Base-by-base conservation (phyloP, 2,329 filamentous ascomycete species). In the Xylaria sp. region DNA sequence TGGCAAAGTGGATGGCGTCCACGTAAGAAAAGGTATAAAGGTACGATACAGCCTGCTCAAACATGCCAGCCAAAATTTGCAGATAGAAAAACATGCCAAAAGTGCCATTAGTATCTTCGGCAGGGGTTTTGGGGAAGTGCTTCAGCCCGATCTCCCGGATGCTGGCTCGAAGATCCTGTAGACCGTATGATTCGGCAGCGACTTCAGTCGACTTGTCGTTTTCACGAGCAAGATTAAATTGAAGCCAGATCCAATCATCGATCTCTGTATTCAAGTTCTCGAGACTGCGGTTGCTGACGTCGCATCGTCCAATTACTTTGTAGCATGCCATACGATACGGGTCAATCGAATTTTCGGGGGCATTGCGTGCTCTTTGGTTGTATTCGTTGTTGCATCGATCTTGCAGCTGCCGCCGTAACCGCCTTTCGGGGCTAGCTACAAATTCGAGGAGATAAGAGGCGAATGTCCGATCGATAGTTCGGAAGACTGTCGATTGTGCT, bases 291-390 rank as follows among this genome's bases (percentile, higher is more conserved):
- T 88, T 87, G 72, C 79, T 81, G 25, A 90, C 78, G 70, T 90
- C 88, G 68, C 87, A 89, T 46, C 88, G 92, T 46, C 96, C 95
- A 69, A 99, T 90, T 64, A 99, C 89, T 82, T 99, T 98, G 83
- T 98, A 98, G 76, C 95, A 97, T 48, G 94, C 93, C 87, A 97
- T 93, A 55, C 93, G 89, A 80, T 96, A 99, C 25, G 95, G 95
- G 74, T 99, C 95, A 66, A 96, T 88, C 1, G 91, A 91, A 73
- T 93, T 90, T 60, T 95, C 91, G 0, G 92, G 91, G 0, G 91
- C 91, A 71, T 96, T 92, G 66, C 92, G 89, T 25, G 89, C 85
- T 46, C 93, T 89, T 74, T 96, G 91, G 53, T 90, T 90, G 76
- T 96, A 97, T 73, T 97, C 93, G 65, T 90, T 92, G 68, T 90